phyloP scores from a whole-genome alignment of 225 moss, liverwort and hornwort genomes.

The Physcomitrium patens region DNA sequence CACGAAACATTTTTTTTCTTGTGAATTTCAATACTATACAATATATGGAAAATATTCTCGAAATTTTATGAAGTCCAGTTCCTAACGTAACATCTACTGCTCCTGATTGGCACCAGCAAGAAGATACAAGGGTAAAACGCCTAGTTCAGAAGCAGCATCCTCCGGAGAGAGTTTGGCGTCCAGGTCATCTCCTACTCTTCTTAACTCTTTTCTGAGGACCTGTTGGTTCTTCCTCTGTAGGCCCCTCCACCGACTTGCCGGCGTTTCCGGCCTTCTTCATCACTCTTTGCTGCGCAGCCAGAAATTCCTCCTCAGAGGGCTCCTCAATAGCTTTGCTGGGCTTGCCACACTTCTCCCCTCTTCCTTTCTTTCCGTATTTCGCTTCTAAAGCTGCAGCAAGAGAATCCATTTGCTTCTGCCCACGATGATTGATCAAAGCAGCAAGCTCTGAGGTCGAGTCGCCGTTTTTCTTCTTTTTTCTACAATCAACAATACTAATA shows the following conservation, averaged over 20 bases:
- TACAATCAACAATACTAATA: slow-evolving; percentile 19
- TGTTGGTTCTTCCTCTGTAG: slow-evolving; percentile 64
- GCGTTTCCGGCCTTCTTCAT: slow-evolving; percentile 34
- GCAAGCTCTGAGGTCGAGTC: slow-evolving; percentile 62
- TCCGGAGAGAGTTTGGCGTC: neutral
- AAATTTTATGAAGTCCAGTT: no score
- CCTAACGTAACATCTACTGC: neutral
- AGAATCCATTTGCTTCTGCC: slow-evolving; percentile 80
- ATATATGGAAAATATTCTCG: no score
- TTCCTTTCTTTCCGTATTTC: slow-evolving; percentile 71
- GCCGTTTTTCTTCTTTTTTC: slow-evolving; percentile 54
- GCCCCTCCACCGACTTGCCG: slow-evolving; percentile 46
- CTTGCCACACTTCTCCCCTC: slow-evolving; percentile 51
- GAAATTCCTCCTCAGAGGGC: slow-evolving; percentile 87
- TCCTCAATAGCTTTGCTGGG: slow-evolving; percentile 49
- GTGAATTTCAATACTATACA: no score
- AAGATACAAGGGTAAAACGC: neutral
- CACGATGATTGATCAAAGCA: slow-evolving; percentile 69
- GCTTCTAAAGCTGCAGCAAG: slow-evolving; percentile 74
- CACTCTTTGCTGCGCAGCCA: slow-evolving; percentile 76
- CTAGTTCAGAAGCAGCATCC: neutral
- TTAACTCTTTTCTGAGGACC: slow-evolving; percentile 58
- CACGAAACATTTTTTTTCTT: no score
- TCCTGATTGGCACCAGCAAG: neutral
- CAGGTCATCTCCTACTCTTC: slow-evolving; percentile 33